Evolutionary conservation across 208 protist species (phyloP).

Genomic region (Leishmania turanica): DNA sequence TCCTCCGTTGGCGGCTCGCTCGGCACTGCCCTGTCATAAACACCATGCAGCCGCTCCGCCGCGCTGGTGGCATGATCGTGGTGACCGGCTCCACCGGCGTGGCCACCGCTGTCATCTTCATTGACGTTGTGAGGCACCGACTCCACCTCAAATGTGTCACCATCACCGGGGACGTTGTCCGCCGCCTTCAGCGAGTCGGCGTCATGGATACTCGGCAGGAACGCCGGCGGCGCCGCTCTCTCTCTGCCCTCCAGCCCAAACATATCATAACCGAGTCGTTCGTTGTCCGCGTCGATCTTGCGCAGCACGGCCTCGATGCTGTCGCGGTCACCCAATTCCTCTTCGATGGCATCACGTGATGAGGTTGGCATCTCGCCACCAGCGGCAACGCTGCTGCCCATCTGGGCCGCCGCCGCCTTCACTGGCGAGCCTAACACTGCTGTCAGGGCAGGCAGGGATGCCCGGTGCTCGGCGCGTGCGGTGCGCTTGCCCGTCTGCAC

Average conservation of each 20-base stretch:
- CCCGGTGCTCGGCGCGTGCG: background rate
- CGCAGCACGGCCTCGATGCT: conserved; percentile 31
- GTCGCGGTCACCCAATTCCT: background rate
- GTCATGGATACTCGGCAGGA: background rate
- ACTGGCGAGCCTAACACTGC: conserved; percentile 6
- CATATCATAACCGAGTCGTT: conserved; percentile 15
- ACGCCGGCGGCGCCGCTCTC: background rate
- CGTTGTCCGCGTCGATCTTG: conserved; percentile 33
- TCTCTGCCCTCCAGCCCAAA: background rate
- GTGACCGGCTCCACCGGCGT: background rate
- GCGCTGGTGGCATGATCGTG: background rate
- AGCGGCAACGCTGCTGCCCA: background rate
- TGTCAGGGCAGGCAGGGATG: conserved; percentile 7
- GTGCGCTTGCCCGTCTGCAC: conserved; percentile 6
- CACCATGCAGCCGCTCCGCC: background rate
- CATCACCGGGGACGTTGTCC: background rate
- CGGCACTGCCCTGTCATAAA: background rate
- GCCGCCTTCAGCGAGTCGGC: background rate
- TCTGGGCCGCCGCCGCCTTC: background rate
- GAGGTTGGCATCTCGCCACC: background rate
- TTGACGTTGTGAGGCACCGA: background rate
- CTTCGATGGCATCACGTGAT: background rate
- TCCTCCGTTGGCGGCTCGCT: conserved; percentile 5
- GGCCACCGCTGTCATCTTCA: background rate
- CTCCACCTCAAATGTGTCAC: background rate